Evolutionary conservation across 192 early-diverging fungal genomes (phyloP).

Genomic region (Coemansia sp.): DNA sequence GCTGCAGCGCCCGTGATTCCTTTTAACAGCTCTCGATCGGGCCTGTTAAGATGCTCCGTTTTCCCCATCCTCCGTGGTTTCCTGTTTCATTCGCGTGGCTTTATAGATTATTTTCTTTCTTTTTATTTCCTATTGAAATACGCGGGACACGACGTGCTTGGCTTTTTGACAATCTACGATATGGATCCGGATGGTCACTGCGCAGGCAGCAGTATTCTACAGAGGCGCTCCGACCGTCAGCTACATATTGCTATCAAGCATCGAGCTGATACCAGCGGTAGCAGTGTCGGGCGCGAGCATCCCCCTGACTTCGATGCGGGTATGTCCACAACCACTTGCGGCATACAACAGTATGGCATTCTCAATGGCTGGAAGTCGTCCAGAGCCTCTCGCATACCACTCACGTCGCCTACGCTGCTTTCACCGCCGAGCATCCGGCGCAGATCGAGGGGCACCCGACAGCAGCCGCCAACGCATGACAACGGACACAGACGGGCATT

Average conservation of each 20-base stretch:
- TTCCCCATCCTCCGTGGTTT: background rate
- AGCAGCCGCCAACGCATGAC: background rate
- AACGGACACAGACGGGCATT: background rate
- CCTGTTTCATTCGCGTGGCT: background rate
- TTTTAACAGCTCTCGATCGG: background rate
- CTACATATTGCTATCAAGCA: background rate
- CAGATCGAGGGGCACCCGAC: background rate
- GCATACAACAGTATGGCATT: background rate
- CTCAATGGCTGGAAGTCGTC: background rate
- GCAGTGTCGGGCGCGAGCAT: background rate
- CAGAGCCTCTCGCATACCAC: conserved; percentile 13
- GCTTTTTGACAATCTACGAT: background rate
- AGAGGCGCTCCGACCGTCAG: background rate
- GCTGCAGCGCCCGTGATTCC: background rate
- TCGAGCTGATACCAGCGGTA: background rate
- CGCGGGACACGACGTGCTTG: background rate
- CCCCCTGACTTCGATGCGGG: background rate
- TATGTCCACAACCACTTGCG: background rate
- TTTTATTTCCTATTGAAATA: background rate
- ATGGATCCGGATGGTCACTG: background rate
- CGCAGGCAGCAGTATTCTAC: background rate
- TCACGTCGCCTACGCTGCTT: conserved; percentile 25
- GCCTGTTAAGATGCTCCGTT: background rate
- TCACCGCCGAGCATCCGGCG: conserved; percentile 12
- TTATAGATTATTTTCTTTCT: background rate